These are phyloP conservation scores for Penicillium olsonii DNA, from an alignment of 2,329 filamentous ascomycete species.

Conservation along the genomic window DNA sequence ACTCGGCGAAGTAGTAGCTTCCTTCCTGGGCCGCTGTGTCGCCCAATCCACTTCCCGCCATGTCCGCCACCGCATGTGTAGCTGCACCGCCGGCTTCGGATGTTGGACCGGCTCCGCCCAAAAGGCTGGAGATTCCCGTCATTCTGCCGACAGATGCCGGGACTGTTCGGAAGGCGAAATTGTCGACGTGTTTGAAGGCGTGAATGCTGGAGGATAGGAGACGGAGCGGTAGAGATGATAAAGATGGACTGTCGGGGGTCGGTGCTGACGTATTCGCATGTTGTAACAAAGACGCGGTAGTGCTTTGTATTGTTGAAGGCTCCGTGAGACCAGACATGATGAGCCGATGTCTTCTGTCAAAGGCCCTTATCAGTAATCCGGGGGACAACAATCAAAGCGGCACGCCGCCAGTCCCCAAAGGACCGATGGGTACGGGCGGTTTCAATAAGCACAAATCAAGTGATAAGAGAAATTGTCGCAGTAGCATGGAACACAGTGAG, in stretches of 20 bases:
- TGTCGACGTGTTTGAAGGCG: conserved; percentile 38
- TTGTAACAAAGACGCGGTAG: conserved; percentile 21
- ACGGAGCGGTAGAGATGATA: conserved; percentile 32
- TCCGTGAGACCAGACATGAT: conserved; percentile 29
- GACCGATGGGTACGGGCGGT: neutral
- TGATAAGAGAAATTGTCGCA: neutral
- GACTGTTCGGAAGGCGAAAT: conserved; percentile 36
- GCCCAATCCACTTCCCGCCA: conserved; percentile 33
- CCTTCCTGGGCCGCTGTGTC: conserved; percentile 37
- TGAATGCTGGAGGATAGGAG: conserved; percentile 40
- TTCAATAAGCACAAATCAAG: neutral
- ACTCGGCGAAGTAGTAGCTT: conserved; percentile 42
- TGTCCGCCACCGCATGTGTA: conserved; percentile 39
- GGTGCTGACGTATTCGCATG: conserved; percentile 22
- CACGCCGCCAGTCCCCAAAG: conserved; percentile 2
- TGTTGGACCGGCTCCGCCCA: conserved; percentile 20
- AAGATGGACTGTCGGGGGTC: conserved; percentile 20
- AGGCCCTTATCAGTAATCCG: conserved; percentile 20
- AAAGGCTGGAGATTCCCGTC: conserved; percentile 30
- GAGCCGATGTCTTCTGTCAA: conserved; percentile 11
- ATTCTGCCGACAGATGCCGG: conserved; percentile 35
- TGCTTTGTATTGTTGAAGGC: conserved; percentile 21
- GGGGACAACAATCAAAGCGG: conserved; percentile 18
- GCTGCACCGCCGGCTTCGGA: conserved; percentile 40
- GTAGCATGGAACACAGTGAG: conserved; percentile 13